Conservation (phyloP, 345 rosid species). For the Gossypium arboreum region DNA sequence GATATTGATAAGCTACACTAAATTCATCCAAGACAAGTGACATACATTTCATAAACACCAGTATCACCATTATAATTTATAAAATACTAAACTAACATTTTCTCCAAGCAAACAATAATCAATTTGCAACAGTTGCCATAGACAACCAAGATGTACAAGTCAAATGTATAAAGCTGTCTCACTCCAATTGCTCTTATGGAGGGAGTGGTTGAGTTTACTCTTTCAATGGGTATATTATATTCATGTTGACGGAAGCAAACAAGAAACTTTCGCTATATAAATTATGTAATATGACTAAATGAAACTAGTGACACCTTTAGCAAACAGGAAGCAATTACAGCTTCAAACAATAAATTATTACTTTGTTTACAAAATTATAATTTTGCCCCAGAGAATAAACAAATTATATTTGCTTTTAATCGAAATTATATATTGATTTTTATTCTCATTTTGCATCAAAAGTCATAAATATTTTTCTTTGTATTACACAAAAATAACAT, state of each 20-base stretch:
- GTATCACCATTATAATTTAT: not conserved
- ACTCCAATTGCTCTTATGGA: not conserved
- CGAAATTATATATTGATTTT: not conserved
- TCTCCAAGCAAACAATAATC: slow-evolving; percentile 1
- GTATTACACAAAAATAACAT: not conserved
- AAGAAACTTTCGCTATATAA: slow-evolving; percentile 1
- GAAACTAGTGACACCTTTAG: slow-evolving; percentile 7
- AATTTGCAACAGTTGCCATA: slow-evolving; percentile 1
- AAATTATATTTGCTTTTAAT: not conserved
- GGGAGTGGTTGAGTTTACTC: slow-evolving; percentile 1
- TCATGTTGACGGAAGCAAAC: slow-evolving; percentile 4
- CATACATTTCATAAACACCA: not conserved
- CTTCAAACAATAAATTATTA: slow-evolving; percentile 7
- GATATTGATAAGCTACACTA: not conserved
- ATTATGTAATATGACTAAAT: not conserved
- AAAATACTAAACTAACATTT: not conserved
- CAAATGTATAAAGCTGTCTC: slow-evolving; percentile 5
- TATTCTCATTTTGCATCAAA: not conserved
- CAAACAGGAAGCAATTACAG: not conserved
- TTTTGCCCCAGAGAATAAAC: not conserved
- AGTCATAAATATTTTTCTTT: not conserved
- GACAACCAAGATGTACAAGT: slow-evolving; percentile 3
- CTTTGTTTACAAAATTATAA: not conserved
- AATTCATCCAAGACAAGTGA: not conserved
- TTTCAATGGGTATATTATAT: slow-evolving; percentile 14